Evolutionary conservation across 1,284 basidiomycete species (phyloP).

Genomic region (Ustanciosporium gigantosporum): DNA sequence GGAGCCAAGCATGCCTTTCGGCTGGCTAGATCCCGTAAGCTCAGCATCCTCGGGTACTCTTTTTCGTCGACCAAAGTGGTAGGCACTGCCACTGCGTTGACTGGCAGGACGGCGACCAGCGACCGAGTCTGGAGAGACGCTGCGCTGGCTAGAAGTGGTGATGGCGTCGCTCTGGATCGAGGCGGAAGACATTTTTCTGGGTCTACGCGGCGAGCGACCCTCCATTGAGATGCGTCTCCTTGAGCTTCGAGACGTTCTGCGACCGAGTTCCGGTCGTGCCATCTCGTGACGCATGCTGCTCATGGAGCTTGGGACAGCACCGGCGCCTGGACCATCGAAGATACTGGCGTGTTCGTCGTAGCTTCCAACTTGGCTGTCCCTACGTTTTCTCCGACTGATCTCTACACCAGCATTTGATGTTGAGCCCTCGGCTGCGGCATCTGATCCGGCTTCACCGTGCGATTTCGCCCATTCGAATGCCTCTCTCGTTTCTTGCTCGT

Average conservation of each 20-base stretch:
- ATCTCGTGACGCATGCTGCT: conserved; percentile 45
- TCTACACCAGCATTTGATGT: conserved; percentile 3
- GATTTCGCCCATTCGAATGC: conserved; percentile 47
- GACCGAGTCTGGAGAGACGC: conserved; percentile 34
- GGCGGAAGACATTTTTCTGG: conserved; percentile 27
- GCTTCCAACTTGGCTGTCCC: conserved; percentile 58
- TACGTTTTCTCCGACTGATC: conserved; percentile 27
- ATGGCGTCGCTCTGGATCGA: conserved; percentile 36
- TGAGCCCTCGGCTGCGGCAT: neutral
- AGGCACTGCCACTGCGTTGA: conserved; percentile 40
- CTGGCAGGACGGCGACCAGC: conserved; percentile 29
- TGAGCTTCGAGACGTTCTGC: conserved; percentile 40
- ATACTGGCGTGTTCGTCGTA: conserved; percentile 55
- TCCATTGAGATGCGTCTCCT: conserved; percentile 51
- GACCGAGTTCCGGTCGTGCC: conserved; percentile 42
- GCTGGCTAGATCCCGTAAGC: conserved; percentile 16
- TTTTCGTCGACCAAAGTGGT: conserved; percentile 36
- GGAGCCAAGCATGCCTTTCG: conserved; percentile 52
- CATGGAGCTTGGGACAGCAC: conserved; percentile 55
- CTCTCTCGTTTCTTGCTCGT: conserved; percentile 52
- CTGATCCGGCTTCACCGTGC: conserved; percentile 8
- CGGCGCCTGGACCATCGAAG: conserved; percentile 58
- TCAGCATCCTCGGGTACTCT: conserved; percentile 25
- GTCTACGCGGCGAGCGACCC: conserved; percentile 31
- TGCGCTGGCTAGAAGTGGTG: conserved; percentile 27